Conservation (phyloP, 164 flowering plant genomes). For the Houttuynia cordata region DNA sequence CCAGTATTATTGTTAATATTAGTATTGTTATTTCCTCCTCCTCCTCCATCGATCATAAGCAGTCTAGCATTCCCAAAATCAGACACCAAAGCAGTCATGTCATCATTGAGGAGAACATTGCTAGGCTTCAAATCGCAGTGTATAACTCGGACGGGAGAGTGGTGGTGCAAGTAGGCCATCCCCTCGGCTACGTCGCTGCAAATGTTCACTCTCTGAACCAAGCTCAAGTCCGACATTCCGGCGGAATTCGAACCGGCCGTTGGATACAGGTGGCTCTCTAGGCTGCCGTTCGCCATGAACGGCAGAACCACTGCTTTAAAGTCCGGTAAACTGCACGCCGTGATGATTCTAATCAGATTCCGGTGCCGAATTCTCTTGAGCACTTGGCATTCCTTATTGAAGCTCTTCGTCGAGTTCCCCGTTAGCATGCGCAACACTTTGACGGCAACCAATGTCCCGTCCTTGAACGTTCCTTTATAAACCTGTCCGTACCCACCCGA, state of each 20-base stretch:
- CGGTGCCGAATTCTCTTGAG: constrained; percentile 20
- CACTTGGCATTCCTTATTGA: constrained; percentile 19
- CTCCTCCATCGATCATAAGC: constrained; percentile 16
- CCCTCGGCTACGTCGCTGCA: constrained; percentile 24
- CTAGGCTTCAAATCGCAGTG: constrained; percentile 30
- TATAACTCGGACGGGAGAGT: constrained; percentile 21
- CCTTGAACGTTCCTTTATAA: constrained; percentile 17
- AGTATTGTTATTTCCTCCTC: constrained; percentile 10
- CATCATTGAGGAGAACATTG: constrained; percentile 21
- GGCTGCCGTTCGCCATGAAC: constrained; percentile 26
- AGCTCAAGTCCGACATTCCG: constrained; percentile 11
- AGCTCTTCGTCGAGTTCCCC: constrained; percentile 18
- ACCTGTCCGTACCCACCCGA: constrained; percentile 21
- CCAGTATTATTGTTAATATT: too few relatives aligned
- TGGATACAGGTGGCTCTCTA: constrained; percentile 18
- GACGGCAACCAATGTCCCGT: constrained; percentile 13
- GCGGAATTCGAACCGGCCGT: constrained; percentile 22
- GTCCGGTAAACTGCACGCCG: constrained; percentile 20
- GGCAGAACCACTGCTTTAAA: constrained; percentile 25
- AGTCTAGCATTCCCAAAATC: constrained; percentile 25
- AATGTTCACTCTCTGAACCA: constrained; percentile 16
- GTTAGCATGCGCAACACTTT: constrained; percentile 19
- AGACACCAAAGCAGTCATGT: constrained; percentile 25
- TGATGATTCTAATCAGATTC: constrained; percentile 20
- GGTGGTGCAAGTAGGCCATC: constrained; percentile 28